Evolutionary conservation across 1,284 basidiomycete genomes (phyloP), one percentile per base, ranked within the genome.

Genomic region (Tylopilus sp.): DNA sequence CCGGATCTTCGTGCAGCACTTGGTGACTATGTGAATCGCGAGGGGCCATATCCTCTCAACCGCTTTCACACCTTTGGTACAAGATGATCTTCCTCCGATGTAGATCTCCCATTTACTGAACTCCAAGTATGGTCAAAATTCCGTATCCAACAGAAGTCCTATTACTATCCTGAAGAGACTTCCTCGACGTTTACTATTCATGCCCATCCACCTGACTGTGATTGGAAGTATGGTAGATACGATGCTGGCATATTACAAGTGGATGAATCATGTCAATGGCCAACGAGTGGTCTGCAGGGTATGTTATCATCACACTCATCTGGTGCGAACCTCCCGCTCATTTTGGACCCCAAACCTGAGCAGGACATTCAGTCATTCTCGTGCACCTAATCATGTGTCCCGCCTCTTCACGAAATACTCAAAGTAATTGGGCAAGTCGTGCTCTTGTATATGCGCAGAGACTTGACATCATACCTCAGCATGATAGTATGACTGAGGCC

Each of bases 1-100:
- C 70, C 73, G 8, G 75, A 80, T 66, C 71, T 80, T 33, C 62
- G 59, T 15, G 57, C 69, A 29, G 75, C 77, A n/a, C 63, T 80
- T 1, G 61, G 60, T 10, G 69, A 77, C 54, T 79, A 74, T 66
- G 24, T 74, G 24, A 24, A 62, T 26, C 56, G 24, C 67, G 70
- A 52, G 71, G 68, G 29, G 29, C 29, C 57, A 38, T 6, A 18
- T 8, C 33, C 9, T 32, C 29, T 22, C 6, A 12, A 24, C 6
- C 22, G 5, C 19, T n/a, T 58, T 19, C 64, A 67, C 33, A 44
- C 39, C 22, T 62, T 67, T 9, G 41, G 64, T 33, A 44, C 41
- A 60, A 19, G 53, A 29, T 12, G 39, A 16, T 24, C 58, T 57
- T 8, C 52, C 7, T 22, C 58, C n/a, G 41, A 64, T 38, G 52